Evolutionary conservation across 1,284 basidiomycete genomes (phyloP).

Genomic region (Boletus semigastroideus): DNA sequence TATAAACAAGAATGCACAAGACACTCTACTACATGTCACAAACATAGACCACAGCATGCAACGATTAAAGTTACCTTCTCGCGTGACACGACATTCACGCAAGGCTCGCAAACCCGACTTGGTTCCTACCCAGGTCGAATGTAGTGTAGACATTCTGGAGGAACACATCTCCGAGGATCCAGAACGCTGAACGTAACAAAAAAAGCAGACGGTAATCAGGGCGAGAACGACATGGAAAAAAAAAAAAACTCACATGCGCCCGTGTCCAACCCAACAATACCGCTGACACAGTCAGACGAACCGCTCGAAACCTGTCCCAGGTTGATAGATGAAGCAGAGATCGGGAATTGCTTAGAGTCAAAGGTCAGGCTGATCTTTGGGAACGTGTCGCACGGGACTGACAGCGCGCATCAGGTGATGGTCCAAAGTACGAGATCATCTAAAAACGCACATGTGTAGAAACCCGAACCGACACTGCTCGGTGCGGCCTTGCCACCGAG

Average conservation of each 20-base stretch:
- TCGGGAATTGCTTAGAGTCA: slow-evolving; percentile 7
- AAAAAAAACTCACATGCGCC: slow-evolving; percentile 6
- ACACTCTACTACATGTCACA: no score
- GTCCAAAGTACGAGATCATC: background rate
- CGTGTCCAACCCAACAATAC: background rate
- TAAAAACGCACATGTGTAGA: slow-evolving; percentile 12
- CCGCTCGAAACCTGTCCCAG: slow-evolving; percentile 6
- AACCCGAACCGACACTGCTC: background rate
- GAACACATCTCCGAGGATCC: slow-evolving; percentile 14
- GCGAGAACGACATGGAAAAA: background rate
- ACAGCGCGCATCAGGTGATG: background rate
- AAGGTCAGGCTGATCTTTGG: slow-evolving; percentile 13
- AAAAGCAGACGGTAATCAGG: background rate
- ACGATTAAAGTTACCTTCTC: background rate
- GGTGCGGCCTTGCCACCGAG: slow-evolving; percentile 8
- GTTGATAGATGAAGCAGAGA: slow-evolving; percentile 11
- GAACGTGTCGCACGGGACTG: slow-evolving; percentile 17
- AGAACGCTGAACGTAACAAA: slow-evolving; percentile 2
- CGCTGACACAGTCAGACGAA: slow-evolving; percentile 14
- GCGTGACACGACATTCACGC: background rate
- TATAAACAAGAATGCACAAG: no score
- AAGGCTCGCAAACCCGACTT: slow-evolving; percentile 18
- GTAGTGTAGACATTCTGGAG: slow-evolving; percentile 11
- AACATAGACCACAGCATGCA: no score
- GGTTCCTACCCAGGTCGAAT: slow-evolving; percentile 8